Evolutionary conservation across 2,329 filamentous ascomycete species (phyloP).

Genomic region (Ceratocystis variospora): DNA sequence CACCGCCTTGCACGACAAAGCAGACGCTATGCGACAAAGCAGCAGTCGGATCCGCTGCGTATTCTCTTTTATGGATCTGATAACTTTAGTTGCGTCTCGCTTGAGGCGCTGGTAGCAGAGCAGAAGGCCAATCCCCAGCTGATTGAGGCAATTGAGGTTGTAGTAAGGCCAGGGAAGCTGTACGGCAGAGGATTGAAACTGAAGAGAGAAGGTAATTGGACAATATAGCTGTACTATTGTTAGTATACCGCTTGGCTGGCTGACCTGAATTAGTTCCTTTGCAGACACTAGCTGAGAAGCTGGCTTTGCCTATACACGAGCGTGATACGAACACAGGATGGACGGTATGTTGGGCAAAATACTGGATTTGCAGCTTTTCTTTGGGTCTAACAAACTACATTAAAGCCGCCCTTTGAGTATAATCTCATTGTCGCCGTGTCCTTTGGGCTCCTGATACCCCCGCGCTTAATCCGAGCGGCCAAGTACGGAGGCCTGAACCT

Average conservation of each 20-base stretch:
- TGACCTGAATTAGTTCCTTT: constrained; percentile 47
- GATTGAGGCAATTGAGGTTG: constrained; percentile 70
- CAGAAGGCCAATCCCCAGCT: constrained; percentile 36
- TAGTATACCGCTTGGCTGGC: not conserved
- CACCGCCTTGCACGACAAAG: not conserved
- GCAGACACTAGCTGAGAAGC: constrained; percentile 45
- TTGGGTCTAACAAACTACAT: constrained; percentile 1
- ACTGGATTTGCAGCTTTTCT: constrained; percentile 3
- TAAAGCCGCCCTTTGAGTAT: constrained; percentile 43
- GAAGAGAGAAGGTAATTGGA: constrained; percentile 39
- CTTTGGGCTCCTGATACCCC: constrained; percentile 80
- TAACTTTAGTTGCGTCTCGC: constrained; percentile 67
- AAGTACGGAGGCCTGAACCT: constrained; percentile 84
- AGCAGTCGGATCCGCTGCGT: constrained; percentile 46
- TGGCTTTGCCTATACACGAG: constrained; percentile 56
- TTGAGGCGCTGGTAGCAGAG: constrained; percentile 54
- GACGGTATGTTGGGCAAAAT: constrained; percentile 39
- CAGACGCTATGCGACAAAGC: constrained; percentile 7
- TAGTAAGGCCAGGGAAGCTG: constrained; percentile 67
- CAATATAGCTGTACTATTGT: not conserved
- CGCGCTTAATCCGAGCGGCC: constrained; percentile 52
- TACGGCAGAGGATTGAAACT: constrained; percentile 59
- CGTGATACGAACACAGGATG: constrained; percentile 73
- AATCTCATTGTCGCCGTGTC: constrained; percentile 87
- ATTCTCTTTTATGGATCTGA: constrained; percentile 95